phyloP scores from a whole-genome alignment of 2,329 filamentous ascomycete species.

The Clarireedia paspali region DNA sequence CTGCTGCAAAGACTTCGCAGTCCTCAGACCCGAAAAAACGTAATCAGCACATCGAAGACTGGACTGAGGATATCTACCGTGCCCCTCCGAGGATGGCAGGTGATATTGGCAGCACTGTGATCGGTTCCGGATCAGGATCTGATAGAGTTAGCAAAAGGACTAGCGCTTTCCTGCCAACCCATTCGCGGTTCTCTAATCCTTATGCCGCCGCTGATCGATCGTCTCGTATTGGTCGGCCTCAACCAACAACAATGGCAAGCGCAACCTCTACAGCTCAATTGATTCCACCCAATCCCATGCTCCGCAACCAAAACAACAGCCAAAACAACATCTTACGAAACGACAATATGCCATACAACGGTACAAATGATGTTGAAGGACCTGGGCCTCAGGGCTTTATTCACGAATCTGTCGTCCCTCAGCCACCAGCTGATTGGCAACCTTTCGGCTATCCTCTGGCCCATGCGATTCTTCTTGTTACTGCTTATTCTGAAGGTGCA shows the following conservation, averaged over 20 bases:
- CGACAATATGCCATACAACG: constrained; percentile 43
- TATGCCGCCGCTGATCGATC: constrained; percentile 62
- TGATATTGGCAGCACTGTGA: constrained; percentile 59
- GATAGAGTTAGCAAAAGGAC: constrained; percentile 73
- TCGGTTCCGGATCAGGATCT: constrained; percentile 51
- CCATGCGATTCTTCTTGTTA: constrained; percentile 89
- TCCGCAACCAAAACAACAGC: constrained; percentile 58
- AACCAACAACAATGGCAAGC: constrained; percentile 89
- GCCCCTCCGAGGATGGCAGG: constrained; percentile 75
- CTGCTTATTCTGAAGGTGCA: constrained; percentile 92
- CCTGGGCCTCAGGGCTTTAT: constrained; percentile 89
- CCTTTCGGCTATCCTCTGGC: constrained; percentile 93
- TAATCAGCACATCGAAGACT: constrained; percentile 92
- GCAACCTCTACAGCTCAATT: constrained; percentile 68
- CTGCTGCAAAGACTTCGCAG: constrained; percentile 77
- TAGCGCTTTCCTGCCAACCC: constrained; percentile 82
- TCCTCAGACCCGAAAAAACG: constrained; percentile 74
- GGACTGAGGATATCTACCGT: constrained; percentile 95
- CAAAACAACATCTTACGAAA: constrained; percentile 57
- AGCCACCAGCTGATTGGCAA: constrained; percentile 94
- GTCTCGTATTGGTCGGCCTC: constrained; percentile 39
- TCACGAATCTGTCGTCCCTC: constrained; percentile 89
- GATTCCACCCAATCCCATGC: constrained; percentile 63
- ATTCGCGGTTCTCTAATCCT: constrained; percentile 87
- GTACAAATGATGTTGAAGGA: constrained; percentile 54